These are phyloP conservation scores for Penicillium dipodomyicola DNA, from an alignment of 495 filamentous ascomycete genomes.

Conservation along the genomic window DNA sequence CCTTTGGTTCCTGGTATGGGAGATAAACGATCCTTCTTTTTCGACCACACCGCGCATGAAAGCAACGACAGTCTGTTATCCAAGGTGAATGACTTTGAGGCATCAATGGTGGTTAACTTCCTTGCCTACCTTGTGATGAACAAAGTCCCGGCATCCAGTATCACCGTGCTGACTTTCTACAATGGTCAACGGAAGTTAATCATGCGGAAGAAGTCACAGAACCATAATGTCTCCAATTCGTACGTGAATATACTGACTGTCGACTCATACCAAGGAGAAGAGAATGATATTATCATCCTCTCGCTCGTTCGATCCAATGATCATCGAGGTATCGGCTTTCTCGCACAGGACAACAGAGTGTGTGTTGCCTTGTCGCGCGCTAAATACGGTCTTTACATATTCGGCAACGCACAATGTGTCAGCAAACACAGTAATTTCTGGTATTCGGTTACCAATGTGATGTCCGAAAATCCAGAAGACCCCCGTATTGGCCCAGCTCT, in stretches of 20 bases:
- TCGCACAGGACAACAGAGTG: slow-evolving; percentile 71
- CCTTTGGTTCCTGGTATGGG: slow-evolving; percentile 79
- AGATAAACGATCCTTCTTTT: slow-evolving; percentile 63
- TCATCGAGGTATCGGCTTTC: slow-evolving; percentile 60
- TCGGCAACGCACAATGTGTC: slow-evolving; percentile 69
- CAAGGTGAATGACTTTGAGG: slow-evolving; percentile 70
- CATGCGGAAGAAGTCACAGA: slow-evolving; percentile 36
- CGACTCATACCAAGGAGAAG: slow-evolving; percentile 92
- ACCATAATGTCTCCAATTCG: slow-evolving; percentile 37
- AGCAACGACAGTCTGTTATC: slow-evolving; percentile 62
- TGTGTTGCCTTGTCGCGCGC: slow-evolving; percentile 90
- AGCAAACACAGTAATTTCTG: slow-evolving; percentile 32
- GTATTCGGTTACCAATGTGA: slow-evolving; percentile 35
- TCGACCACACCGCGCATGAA: slow-evolving; percentile 70
- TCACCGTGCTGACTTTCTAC: slow-evolving; percentile 91
- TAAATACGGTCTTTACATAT: slow-evolving; percentile 80
- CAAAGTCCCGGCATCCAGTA: slow-evolving; percentile 54
- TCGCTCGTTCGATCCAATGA: slow-evolving; percentile 77
- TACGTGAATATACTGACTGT: slow-evolving; percentile 75
- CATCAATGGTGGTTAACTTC: slow-evolving; percentile 73
- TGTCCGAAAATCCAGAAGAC: slow-evolving; percentile 21
- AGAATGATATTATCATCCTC: slow-evolving; percentile 82
- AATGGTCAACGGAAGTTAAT: slow-evolving; percentile 72
- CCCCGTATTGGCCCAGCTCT: slow-evolving; percentile 35
- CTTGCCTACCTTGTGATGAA: slow-evolving; percentile 70